Evolutionary conservation across 768 basidiomycete genomes (phyloP).

Genomic region (Russula sp.): DNA sequence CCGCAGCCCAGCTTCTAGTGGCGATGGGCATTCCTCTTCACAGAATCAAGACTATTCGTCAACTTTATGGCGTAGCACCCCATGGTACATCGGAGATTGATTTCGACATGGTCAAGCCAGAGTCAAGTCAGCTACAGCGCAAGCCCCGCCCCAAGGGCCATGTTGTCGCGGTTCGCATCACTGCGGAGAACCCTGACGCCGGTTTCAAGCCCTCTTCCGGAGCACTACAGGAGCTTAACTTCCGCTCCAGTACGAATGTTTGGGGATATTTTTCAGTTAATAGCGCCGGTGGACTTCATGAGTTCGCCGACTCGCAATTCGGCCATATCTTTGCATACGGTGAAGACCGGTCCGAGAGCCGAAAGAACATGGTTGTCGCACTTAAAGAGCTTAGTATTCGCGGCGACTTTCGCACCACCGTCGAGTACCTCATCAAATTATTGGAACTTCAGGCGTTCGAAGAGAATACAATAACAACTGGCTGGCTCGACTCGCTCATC

Average conservation of each 20-base stretch:
- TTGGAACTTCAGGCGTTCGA: slow-evolving; percentile 94
- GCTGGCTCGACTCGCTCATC: slow-evolving; percentile 97
- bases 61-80: slow-evolving; percentile 90
- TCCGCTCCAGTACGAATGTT: slow-evolving; percentile 97
- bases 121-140: slow-evolving; percentile 80
- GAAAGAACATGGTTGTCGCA: slow-evolving; percentile 99
- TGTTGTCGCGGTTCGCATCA: slow-evolving; percentile 98
- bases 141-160: slow-evolving; percentile 97
- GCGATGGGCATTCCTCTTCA: slow-evolving; percentile 98
- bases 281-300: slow-evolving; percentile 92
- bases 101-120: slow-evolving; percentile 91
- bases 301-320: slow-evolving; percentile 98
- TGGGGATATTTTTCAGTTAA: slow-evolving; percentile 99
- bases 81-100: slow-evolving; percentile 89
- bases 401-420: slow-evolving; percentile 97
- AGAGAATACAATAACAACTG: slow-evolving; percentile 96
- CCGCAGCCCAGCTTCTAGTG: slow-evolving; percentile 93
- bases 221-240: slow-evolving; percentile 95
- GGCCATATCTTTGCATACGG: slow-evolving; percentile 99
- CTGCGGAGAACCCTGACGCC: slow-evolving; percentile 98
- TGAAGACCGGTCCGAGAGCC: slow-evolving; percentile 86
- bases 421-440: slow-evolving; percentile 98
- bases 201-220: slow-evolving; percentile 99
- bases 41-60: slow-evolving; percentile 91
- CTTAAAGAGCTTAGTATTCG: slow-evolving; percentile 97